phyloP scores from a whole-genome alignment of 768 basidiomycete species.

The Serendipita sp. region DNA sequence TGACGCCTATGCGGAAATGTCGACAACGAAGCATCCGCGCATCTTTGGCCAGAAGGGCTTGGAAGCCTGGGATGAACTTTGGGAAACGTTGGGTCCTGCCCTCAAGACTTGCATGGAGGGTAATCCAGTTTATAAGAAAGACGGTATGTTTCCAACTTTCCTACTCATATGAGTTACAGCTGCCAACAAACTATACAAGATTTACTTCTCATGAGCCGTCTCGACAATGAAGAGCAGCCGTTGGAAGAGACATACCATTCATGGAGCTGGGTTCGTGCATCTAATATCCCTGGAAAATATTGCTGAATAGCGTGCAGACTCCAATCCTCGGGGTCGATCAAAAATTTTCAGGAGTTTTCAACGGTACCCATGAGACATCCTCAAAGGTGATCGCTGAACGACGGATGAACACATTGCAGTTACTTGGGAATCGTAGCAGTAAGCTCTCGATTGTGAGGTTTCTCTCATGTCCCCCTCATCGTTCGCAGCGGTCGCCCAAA shows the following conservation, averaged over 20 bases:
- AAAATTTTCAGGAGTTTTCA: constrained; percentile 13
- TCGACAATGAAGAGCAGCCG: constrained; percentile 9
- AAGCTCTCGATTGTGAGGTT: neutral
- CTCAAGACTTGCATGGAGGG: constrained; percentile 12
- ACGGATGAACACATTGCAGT: constrained; percentile 13
- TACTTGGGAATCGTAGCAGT: constrained; percentile 11
- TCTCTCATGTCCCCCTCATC: neutral
- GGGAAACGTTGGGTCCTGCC: constrained; percentile 15
- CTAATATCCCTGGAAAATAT: neutral
- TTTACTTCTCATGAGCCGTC: neutral
- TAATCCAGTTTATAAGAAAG: constrained; percentile 14
- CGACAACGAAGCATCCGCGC: constrained; percentile 15
- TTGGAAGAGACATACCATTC: constrained; percentile 16
- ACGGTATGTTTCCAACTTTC: constrained; percentile 11
- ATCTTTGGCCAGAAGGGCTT: constrained; percentile 15
- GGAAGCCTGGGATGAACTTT: constrained; percentile 17
- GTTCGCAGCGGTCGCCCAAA: constrained; percentile 10
- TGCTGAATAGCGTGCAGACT: constrained; percentile 7
- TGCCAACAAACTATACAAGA: neutral
- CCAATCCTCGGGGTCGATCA: constrained; percentile 15
- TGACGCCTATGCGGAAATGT: constrained; percentile 17
- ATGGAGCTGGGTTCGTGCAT: constrained; percentile 15
- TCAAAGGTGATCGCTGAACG: constrained; percentile 17
- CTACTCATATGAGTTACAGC: neutral
- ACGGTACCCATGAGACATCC: constrained; percentile 15